Base-by-base conservation (phyloP, 768 basidiomycete species). In the Mycena olivaceomarginata region DNA sequence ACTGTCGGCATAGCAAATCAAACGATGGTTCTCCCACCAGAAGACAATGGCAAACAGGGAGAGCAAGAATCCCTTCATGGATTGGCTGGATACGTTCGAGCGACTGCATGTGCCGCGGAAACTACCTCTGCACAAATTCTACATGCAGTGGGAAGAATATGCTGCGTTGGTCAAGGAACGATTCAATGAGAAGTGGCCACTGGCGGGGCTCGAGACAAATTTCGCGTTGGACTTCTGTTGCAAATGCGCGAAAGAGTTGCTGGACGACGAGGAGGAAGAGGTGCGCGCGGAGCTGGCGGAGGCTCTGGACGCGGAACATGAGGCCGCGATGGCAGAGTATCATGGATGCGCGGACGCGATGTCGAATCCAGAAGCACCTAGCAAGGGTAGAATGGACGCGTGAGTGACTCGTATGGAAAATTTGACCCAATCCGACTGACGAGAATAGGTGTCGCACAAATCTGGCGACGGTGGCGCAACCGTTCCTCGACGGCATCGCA, bases 191-290 rank as follows among this genome's bases (percentile, higher is more conserved):
- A 56, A 40, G 9, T 68, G 67, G 53, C 39, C 53, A 6, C 15
- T 1, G 0, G 37, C 53, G 5, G n/a, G 20, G 9, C 3, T 71
- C 45, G 59, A 71, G 10, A 10, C 0, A 1, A 63, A 25, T 5
- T 51, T 10, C 12, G 46, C 43, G 11, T 25, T 71, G 5, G 13
- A 48, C 45, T 63, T 62, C 18, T 60, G 60, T 9, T 71, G 70
- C 70, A 40, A 71, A 20, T 71, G 70, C 46, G 70, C 70, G 18
- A n/a, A 63, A 15, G 70, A 62, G 0, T 9, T 71, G 20, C 16
- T 71, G 45, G 60, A 20, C 2, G 46, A 31, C 2, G 57, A 70
- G 41, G 3, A 31, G 1, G 60, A 48, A 1, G 46, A 48, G 8
- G 7, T 40, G 2, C 25, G 25, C 6, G 22, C 7, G 16, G 43